Evolutionary conservation across 306 rosid genomes (phyloP).

Genomic region (Begonia masoniana): DNA sequence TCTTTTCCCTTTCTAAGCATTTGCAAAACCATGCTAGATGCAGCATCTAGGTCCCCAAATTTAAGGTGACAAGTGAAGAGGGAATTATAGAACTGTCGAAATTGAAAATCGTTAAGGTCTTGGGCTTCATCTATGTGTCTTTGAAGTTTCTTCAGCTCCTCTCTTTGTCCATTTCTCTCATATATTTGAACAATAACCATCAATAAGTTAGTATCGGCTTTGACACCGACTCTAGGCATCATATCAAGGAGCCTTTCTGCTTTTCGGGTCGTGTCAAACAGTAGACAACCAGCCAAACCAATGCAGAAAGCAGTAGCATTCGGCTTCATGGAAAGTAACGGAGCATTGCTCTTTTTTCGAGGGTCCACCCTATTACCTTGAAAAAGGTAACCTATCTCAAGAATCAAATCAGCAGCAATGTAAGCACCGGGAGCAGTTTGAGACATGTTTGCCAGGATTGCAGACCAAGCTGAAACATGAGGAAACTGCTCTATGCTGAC

Average conservation of each 20-base stretch:
- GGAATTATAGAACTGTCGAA: slow-evolving; percentile 62
- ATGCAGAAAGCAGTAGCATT: slow-evolving; percentile 53
- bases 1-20: slow-evolving; percentile 68
- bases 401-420: slow-evolving; percentile 70
- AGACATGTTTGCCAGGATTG: slow-evolving; percentile 62
- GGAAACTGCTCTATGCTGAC: slow-evolving; percentile 51
- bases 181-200: slow-evolving; percentile 59
- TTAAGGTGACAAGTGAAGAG: slow-evolving; percentile 73
- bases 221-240: slow-evolving; percentile 74
- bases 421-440: slow-evolving; percentile 64
- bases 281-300: slow-evolving; percentile 68
- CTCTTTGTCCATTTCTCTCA: slow-evolving; percentile 70
- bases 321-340: slow-evolving; percentile 70
- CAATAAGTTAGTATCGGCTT: slow-evolving; percentile 49
- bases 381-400: slow-evolving; percentile 78
- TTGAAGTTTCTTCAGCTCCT: slow-evolving; percentile 66
- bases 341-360: slow-evolving; percentile 56
- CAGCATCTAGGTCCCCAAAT: slow-evolving; percentile 67
- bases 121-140: slow-evolving; percentile 58
- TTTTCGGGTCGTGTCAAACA: slow-evolving; percentile 55
- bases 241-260: slow-evolving; percentile 83
- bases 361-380: slow-evolving; percentile 76
- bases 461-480: slow-evolving; percentile 70
- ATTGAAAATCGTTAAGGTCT: slow-evolving; percentile 47
- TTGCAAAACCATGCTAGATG: slow-evolving; percentile 69